Percentiles rank a stretch among this genome's conserved stretches.
phyloP scores from a whole-genome alignment of 306 rosid species.

The Psophocarpus tetragonolobus region DNA sequence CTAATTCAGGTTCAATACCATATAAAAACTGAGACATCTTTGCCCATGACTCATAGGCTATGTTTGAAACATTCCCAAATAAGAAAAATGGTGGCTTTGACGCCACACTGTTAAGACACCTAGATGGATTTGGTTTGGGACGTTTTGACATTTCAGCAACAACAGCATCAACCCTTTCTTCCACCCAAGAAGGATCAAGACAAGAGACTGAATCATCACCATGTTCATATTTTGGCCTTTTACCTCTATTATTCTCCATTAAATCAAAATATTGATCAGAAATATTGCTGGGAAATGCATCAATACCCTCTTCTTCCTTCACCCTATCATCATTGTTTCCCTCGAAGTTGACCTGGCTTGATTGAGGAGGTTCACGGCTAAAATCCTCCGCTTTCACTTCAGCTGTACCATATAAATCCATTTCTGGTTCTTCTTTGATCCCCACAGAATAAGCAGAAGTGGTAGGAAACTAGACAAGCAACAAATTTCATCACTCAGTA shows the following conservation, averaged over 20 bases:
- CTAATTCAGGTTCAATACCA: constrained; percentile 76
- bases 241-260: constrained; percentile 46
- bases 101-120: constrained; percentile 44
- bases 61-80: constrained; percentile 61
- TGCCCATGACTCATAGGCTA: constrained; percentile 64
- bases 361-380: constrained; percentile 40
- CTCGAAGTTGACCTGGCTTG: constrained; percentile 36
- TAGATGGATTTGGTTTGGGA: constrained; percentile 45
- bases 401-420: constrained; percentile 33
- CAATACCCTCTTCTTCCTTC: constrained; percentile 60
- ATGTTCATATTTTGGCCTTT: constrained; percentile 68
- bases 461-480: constrained; percentile 42
- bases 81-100: constrained; percentile 80
- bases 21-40: constrained; percentile 78
- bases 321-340: constrained; percentile 56
- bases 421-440: constrained; percentile 39
- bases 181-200: constrained; percentile 52
- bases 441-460: constrained; percentile 33
- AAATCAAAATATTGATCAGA: constrained; percentile 16
- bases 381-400: constrained; percentile 58
- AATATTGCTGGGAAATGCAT: constrained; percentile 38
- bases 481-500: constrained; percentile 30
- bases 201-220: constrained; percentile 42
- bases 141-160: constrained; percentile 38
- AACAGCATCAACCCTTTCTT: constrained; percentile 54